Percentiles rank a stretch among this genome's conserved stretches.
Conservation (phyloP, 768 basidiomycete species). For the Boletus insuetus region DNA sequence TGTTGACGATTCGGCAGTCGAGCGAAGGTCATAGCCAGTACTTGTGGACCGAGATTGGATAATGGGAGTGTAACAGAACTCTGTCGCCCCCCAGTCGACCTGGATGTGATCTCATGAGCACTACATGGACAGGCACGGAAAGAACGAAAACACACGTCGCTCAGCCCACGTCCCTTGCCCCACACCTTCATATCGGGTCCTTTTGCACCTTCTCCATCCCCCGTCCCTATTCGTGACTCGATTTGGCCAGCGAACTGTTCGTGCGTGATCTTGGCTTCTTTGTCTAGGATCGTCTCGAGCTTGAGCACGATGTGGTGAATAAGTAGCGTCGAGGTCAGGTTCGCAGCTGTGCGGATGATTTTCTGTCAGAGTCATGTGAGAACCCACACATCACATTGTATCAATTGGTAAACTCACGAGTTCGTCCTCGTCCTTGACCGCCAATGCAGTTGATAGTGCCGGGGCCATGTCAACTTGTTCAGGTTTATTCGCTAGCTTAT, state of each 20-base stretch:
- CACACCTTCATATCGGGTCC: conserved; percentile 93
- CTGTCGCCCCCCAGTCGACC: conserved; percentile 88
- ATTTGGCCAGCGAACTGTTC: conserved; percentile 82
- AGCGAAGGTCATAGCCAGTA: conserved; percentile 83
- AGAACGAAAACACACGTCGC: conserved; percentile 54
- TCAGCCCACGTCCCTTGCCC: conserved; percentile 72
- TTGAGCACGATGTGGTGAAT: conserved; percentile 83
- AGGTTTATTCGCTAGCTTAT: conserved; percentile 55
- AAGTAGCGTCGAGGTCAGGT: conserved; percentile 81
- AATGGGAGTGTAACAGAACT: conserved; percentile 94
- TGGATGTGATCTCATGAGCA: conserved; percentile 31
- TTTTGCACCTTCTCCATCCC: conserved; percentile 57
- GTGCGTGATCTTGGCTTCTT: conserved; percentile 87
- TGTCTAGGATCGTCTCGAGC: conserved; percentile 88
- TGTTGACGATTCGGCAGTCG: conserved; percentile 80
- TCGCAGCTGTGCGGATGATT: conserved; percentile 69
- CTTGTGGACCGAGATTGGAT: conserved; percentile 88
- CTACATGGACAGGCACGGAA: background rate
- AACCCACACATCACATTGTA: background rate
- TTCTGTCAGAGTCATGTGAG: conserved; percentile 48
- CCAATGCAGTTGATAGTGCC: conserved; percentile 75
- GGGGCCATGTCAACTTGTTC: conserved; percentile 77
- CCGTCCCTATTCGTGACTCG: conserved; percentile 84
- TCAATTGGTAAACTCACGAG: conserved; percentile 50
- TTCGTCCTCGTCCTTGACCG: conserved; percentile 90